These are phyloP conservation scores for Kwoniella sp. DNA, from an alignment of 768 basidiomycete genomes.

Conservation along the genomic window DNA sequence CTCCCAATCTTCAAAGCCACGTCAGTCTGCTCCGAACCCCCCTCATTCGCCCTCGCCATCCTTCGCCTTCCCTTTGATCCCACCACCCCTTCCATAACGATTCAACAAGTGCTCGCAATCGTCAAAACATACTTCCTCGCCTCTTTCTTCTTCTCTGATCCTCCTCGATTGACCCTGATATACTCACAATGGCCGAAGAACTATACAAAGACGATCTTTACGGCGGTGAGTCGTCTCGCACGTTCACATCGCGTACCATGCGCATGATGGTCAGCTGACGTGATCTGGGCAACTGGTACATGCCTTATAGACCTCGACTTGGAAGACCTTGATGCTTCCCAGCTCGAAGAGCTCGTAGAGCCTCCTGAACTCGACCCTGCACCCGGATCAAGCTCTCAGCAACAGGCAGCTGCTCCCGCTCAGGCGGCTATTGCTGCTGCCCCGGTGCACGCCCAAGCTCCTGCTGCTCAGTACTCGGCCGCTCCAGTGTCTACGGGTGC, in stretches of 20 bases:
- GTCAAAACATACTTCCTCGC: not conserved
- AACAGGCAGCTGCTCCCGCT: conserved; percentile 1
- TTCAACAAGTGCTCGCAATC: not conserved
- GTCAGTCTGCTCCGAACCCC: too few species aligned
- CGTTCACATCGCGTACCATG: not conserved
- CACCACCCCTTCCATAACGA: not conserved
- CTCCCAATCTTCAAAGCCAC: not conserved
- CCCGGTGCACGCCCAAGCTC: not conserved
- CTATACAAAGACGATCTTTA: conserved; percentile 77
- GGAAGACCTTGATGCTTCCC: conserved; percentile 47
- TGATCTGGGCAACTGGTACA: not conserved
- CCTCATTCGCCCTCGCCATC: conserved; percentile 11
- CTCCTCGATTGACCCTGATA: not conserved
- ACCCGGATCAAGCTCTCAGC: conserved; percentile 61
- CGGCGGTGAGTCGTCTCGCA: conserved; percentile 65
- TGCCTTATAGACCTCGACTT: conserved; percentile 38
- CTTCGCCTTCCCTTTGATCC: not conserved
- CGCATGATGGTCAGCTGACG: not conserved
- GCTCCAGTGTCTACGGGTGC: not conserved
- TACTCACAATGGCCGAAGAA: conserved; percentile 34
- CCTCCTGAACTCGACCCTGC: conserved; percentile 69
- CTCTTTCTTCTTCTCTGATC: conserved; percentile 2
- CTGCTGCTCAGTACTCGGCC: not conserved
- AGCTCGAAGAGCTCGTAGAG: conserved; percentile 58
- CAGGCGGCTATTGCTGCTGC: conserved; percentile 16